Base-by-base conservation (phyloP, 139 green algal genomes). In the Raphidocelis subcapitata region DNA sequence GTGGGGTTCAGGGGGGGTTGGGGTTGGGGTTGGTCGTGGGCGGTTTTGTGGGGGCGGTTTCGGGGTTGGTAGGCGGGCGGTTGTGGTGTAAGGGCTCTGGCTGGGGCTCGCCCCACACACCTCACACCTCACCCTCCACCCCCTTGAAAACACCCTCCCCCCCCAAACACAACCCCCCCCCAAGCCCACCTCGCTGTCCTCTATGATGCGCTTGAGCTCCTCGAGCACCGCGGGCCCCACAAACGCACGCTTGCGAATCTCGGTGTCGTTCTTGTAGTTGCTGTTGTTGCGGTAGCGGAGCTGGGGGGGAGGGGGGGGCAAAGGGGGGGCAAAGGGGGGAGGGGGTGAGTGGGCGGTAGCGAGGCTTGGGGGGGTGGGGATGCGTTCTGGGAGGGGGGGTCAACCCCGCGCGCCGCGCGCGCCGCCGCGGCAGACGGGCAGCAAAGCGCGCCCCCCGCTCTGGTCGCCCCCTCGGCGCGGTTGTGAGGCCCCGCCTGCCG, bases 231-330 rank as follows among this genome's bases (percentile, higher is more conserved):
- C 69, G 52, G 88, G 68, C 47, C 65, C 82, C 0, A 95, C 88
- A 77, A 88, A 96, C 75, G 98, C 92, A 65, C 97, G 95, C 21
- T 87, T 75, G 72, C 97, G 98, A 85, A 98, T 97, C 59, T 86
- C 84, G 12, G 88, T 93, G 77, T 99, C 95, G 69, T 98, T 96
- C 76, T 98, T 98, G 91, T 99, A 99, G 80, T 98, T 94, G 14
- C 86, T 94, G 82, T 99, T 98, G 87, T 99, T 99, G 1, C 95
- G 92, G 76, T 99, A 99, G 0, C 95, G 84, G 68, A 98, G 75
- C 92, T 98, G 90, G 28, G 32, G 1, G 41, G 21, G 57, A 72
- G 90, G 28, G 32, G 1, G 41, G 21, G 57, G 62, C 15, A 24
- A 32, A 29, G 5, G 32, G 16, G 28, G 24, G 15, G 23, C 5